phyloP scores from a whole-genome alignment of 2,329 filamentous ascomycete species.

The Ascomycota sp. region DNA sequence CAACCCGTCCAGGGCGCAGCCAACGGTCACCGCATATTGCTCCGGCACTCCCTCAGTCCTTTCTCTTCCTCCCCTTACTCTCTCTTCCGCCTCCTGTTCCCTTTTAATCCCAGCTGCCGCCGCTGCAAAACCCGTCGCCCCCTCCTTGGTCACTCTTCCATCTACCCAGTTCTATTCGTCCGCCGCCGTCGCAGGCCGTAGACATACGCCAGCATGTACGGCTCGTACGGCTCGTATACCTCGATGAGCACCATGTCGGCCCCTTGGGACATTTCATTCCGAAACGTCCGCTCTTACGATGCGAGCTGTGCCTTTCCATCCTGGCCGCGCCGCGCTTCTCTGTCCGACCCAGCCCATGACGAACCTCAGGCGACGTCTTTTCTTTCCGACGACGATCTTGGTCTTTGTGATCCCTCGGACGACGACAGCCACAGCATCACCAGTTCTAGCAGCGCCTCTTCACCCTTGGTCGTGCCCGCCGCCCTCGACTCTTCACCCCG shows the following conservation, averaged over 20 bases:
- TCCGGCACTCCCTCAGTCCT: no score
- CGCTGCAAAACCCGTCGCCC: no score
- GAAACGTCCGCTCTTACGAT: slow-evolving; percentile 19
- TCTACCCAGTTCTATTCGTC: no score
- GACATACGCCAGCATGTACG: slow-evolving; percentile 28
- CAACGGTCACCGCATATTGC: no score
- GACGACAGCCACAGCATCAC: slow-evolving; percentile 27
- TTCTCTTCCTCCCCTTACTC: no score
- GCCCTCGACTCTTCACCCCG: slow-evolving; percentile 13
- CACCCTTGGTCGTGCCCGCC: slow-evolving; percentile 10
- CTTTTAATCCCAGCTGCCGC: no score
- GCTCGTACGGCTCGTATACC: slow-evolving; percentile 29
- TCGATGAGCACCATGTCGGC: slow-evolving; percentile 21
- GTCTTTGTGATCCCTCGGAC: slow-evolving; percentile 28
- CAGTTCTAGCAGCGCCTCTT: slow-evolving; percentile 21
- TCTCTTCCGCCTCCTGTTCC: no score
- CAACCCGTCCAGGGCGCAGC: no score
- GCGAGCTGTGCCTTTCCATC: slow-evolving; percentile 34
- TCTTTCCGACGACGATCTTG: slow-evolving; percentile 44
- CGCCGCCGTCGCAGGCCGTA: no score
- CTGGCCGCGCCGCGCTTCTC: slow-evolving; percentile 34
- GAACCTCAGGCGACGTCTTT: slow-evolving; percentile 30
- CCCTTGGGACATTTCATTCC: slow-evolving; percentile 25
- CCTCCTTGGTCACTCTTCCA: no score
- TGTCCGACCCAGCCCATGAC: slow-evolving; percentile 20